A percentile compares a stretch with the other conserved stretches of the same genome.
phyloP scores from a whole-genome alignment of 495 filamentous ascomycete species.

The Patellaria atrata region DNA sequence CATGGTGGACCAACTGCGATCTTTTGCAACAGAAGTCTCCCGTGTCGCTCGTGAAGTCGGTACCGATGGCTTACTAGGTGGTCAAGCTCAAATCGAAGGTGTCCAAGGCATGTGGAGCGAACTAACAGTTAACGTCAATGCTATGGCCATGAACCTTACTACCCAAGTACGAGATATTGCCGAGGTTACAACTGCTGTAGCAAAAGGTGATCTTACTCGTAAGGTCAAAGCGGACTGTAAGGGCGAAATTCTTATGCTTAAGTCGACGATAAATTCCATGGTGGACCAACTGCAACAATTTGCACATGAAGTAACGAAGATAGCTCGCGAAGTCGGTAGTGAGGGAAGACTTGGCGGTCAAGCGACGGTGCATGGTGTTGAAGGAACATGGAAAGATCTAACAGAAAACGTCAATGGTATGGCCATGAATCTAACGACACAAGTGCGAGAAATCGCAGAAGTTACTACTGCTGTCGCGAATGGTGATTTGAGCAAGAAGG shows the following conservation, averaged over 20 bases:
- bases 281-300: constrained; percentile 96
- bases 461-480: constrained; percentile 94
- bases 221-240: constrained; percentile 96
- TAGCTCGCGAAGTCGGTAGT: constrained; percentile 92
- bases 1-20: constrained; percentile 96
- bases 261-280: constrained; percentile 98
- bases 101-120: constrained; percentile 87
- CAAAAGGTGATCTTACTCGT: constrained; percentile 88
- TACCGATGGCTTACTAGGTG: constrained; percentile 90
- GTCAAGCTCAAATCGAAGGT: constrained; percentile 89
- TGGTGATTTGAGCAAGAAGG: constrained; percentile 90
- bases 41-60: constrained; percentile 93
- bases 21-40: constrained; percentile 94
- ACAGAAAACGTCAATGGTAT: constrained; percentile 98
- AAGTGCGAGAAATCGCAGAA: constrained; percentile 95
- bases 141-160: constrained; percentile 95
- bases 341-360: constrained; percentile 92
- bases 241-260: constrained; percentile 89
- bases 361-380: constrained; percentile 91
- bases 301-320: constrained; percentile 93
- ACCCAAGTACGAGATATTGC: constrained; percentile 98
- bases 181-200: constrained; percentile 95
- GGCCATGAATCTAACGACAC: constrained; percentile 96
- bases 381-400: constrained; percentile 93
- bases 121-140: constrained; percentile 94